Evolutionary conservation across 2,329 filamentous ascomycete species (phyloP).

Genomic region (Fusarium sp.): DNA sequence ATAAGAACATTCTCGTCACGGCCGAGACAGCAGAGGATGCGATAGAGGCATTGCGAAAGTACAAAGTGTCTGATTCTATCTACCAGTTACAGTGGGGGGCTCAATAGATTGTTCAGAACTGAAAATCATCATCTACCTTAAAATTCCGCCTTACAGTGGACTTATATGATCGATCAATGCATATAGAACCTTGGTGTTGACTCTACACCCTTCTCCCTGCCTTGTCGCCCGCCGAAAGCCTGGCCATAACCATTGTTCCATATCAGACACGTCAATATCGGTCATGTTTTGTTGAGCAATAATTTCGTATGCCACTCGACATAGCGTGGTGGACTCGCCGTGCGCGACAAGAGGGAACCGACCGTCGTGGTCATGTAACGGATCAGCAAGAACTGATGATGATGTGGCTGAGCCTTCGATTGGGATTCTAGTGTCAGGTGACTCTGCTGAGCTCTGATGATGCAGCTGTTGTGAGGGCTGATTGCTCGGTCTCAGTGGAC

Average conservation of each 20-base stretch:
- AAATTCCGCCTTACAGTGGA: not conserved
- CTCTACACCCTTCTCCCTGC: constrained; percentile 24
- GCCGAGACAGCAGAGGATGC: constrained; percentile 81
- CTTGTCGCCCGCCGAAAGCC: constrained; percentile 17
- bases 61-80: constrained; percentile 80
- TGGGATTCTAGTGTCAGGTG: too few species aligned
- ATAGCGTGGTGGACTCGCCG: constrained; percentile 23
- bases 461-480: too few species aligned
- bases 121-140: too few species aligned
- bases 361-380: constrained; percentile 2
- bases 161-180: constrained; percentile 26
- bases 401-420: not conserved
- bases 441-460: too few species aligned
- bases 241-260: constrained; percentile 10
- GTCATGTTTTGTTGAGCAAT: constrained; percentile 20
- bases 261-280: not conserved
- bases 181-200: constrained; percentile 27
- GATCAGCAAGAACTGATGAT: not conserved
- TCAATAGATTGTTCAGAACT: constrained; percentile 60
- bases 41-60: constrained; percentile 77
- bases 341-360: not conserved
- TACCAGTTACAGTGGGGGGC: constrained; percentile 87
- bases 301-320: constrained; percentile 21
- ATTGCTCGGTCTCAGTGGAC: too few species aligned
- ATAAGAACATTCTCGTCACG: constrained; percentile 84